Base-by-base conservation (phyloP, 2,329 filamentous ascomycete genomes). In the Ampelomyces quisqualis region DNA sequence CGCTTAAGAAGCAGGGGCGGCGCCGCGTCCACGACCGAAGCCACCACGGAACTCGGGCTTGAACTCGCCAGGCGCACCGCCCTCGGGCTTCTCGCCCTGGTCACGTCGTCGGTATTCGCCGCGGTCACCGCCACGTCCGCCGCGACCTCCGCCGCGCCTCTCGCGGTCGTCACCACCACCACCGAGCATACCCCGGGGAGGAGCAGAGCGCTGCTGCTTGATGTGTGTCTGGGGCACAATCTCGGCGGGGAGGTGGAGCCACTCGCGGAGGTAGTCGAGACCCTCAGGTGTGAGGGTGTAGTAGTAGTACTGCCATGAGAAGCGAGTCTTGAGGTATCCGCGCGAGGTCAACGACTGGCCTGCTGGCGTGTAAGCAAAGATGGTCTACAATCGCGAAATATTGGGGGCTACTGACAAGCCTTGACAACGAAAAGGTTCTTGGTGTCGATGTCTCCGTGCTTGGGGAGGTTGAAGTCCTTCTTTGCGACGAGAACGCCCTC, bases 381-480 rank as follows among this genome's bases (percentile, higher is more conserved):
- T 13, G 31, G 8, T 9, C n/a, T 3, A 30, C 20, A 22, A n/a
- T 40, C 18, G 30, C 18, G 14, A 4, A 24, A 7, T 20, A n/a
- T n/a, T n/a, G n/a, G 26, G 47, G 27, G 14, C 31, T 45, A 63
- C 63, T 58, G 49, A 64, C 84, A 86, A 70, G 93, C 93, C 85
- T 98, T 98, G 84, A 98, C 88, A 75, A 97, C 91, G 76, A 77
- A 97, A 70, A 98, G 88, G 85, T 98, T 98, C 86, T 95, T 95
- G 77, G 90, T 95, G 81, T 96, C 93, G 76, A 97, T 93, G 69
- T 98, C 91, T 73, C 81, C 81, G 81, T 98, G 93, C 85, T 95
- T 94, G 74, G 88, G 86, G 68, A 90, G 87, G 82, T 95, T 94
- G 85, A 85, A 96, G 82, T 98, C 89, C 85, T 98, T 97, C 82